Evolutionary conservation across 345 rosid genomes (phyloP).

Genomic region (Murraya paniculata): DNA sequence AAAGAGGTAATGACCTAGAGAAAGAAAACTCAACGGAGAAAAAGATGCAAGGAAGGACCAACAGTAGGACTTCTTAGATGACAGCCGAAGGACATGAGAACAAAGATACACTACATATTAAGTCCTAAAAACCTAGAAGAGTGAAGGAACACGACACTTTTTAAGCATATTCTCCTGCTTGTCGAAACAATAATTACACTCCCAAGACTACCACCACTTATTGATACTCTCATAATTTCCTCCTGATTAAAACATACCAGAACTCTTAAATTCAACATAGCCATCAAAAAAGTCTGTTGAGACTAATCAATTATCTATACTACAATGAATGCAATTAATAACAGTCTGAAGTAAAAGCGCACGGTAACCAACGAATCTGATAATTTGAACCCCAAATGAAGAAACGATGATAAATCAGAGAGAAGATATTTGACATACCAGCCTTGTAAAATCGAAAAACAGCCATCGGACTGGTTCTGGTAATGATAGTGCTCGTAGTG

Average conservation of each 20-base stretch:
- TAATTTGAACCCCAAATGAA: background rate
- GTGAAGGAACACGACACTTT: background rate
- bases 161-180: background rate
- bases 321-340: background rate
- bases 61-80: background rate
- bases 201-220: background rate
- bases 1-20: background rate
- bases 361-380: background rate
- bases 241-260: background rate
- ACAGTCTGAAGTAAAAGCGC: background rate
- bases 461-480: constrained; percentile 50
- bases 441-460: constrained; percentile 61
- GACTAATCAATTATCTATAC: background rate
- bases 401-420: background rate
- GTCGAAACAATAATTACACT: background rate
- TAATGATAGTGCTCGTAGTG: constrained; percentile 53
- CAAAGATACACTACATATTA: background rate
- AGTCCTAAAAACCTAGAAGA: background rate
- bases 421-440: constrained; percentile 47
- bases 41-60: background rate
- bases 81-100: background rate
- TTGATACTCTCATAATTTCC: background rate
- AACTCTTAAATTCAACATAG: background rate
- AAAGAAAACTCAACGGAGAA: background rate
- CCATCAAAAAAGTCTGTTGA: background rate